Base-by-base conservation (phyloP, 106 monocot genomes). In the Acorus gramineus region DNA sequence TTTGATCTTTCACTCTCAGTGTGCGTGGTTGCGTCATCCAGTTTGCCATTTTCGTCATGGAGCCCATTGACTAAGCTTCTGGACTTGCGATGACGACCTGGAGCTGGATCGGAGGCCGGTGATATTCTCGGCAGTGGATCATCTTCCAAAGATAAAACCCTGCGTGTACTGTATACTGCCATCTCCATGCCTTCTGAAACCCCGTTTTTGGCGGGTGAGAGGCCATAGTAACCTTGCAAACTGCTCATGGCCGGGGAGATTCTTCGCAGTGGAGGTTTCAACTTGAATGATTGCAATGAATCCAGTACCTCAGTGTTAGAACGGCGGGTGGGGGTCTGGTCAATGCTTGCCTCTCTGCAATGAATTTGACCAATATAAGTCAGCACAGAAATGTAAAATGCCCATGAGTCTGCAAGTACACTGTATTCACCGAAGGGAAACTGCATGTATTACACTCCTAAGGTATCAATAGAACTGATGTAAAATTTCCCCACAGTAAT, bases 191-290 rank as follows among this genome's bases (percentile, higher is more conserved):
- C 86, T 62, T 82, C 84, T 7, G 56, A 47, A 49, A 47, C 42
- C 28, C 47, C 55, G 11, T 43, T 77, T 61, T 74, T 78, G 46
- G 76, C 67, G n/a, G 77, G 78, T 46, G 80, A 59, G 45, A 90
- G 78, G 13, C 80, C 80, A 50, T 90, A 90, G 53, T 81, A 87
- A 43, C 84, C 80, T 64, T 79, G 87, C 66, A 96, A 66, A 64
- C 46, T 81, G 74, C 69, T 90, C 95, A 96, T 96, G 49, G 95
- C 90, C 6, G 82, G 76, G n/a, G 91, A 83, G 42, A 78, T 59
- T 46, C 53, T 69, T 45, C 50, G 70, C 4, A 58, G 56, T 11
- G 69, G 64, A 28, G 78, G 53, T 63, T 80, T 87, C 57, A 52
- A 55, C 52, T 69, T 77, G 10, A 85, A 69, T 7, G 74, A 78